Base-by-base conservation (phyloP, 2,329 filamentous ascomycete species). In the Hypoxylon sp. region DNA sequence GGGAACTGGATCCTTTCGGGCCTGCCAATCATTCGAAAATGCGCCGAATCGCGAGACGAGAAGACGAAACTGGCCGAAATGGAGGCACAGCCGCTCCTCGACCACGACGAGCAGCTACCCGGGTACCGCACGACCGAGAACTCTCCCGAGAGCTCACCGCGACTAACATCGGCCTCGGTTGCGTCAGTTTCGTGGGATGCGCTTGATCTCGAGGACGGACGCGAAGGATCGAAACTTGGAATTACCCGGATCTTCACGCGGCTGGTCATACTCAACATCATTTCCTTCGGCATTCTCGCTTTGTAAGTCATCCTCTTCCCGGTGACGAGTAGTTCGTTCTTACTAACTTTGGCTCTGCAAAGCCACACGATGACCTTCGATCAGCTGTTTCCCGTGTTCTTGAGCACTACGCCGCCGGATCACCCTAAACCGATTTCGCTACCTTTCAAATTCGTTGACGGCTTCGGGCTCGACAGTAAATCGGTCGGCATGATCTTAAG, bases 281-380 rank as follows among this genome's bases (percentile, higher is more conserved):
- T 94, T 55, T 92, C 90, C 48, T 97, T 96, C 72, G 94, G 93
- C 40, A 92, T 98, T 68, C 81, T 98, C 58, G 94, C 94, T 63
- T 97, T 96, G 92, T 97, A 83, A 85, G 92, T 88, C 52, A 3
- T 17, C 47, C 21, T 42, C 68, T 52, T 68, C 53, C 5, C 45
- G 10, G n/a, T 17, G 10, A 10, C n/a, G 9, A 37, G 26, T 33
- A 4, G 3, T 24, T 43, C 18, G 13, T 67, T 71, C 61, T 72
- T 43, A 53, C 38, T 64, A 24, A 53, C 54, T 10, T 11, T 10
- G 26, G n/a, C n/a, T n/a, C 27, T 23, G 26, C 60, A 35, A 69
- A 97, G 93, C 78, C 94, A 98, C 77, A 97, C 94, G 10, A 97
- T 99, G 76, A 96, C 93, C 0, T 95, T 96, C 68, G 95, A 99